Base-by-base conservation (phyloP, 805 yeast species). In the Saturnispora kantuleensis region DNA sequence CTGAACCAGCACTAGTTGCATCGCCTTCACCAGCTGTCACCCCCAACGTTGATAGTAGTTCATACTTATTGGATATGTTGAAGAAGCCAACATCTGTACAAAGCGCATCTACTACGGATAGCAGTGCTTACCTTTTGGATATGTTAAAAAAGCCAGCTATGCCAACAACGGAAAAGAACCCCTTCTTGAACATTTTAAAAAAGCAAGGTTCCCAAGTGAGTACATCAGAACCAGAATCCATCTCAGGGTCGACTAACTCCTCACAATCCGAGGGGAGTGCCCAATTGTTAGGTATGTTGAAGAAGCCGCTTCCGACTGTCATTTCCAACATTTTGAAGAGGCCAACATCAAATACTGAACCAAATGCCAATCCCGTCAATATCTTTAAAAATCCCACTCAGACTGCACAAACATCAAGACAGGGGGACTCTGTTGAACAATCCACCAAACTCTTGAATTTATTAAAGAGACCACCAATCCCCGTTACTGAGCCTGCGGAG, bases 251-350 rank as follows among this genome's bases (percentile, higher is more conserved):
- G 6, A 21, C 10, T 26, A 21, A 21, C 26, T 5, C 26, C 5
- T 21, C 26, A 4, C 8, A 5, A 21, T n/a, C 15, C 4, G 31
- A 35, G n/a, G 34, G 30, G 32, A 31, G 38, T 26, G 16, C 21
- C n/a, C 29, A 42, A 38, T 37, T 37, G 26, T 38, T 42, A 13
- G 38, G 31, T 18, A 29, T 41, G 17, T 35, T 41, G 30, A 35
- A 41, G 18, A 41, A 35, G 6, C 38, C 42, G 6, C 18, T 30
- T 13, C 18, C 36, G 4, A 10, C 31, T 26, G 17, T 12, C 18
- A 40, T n/a, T 12, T 39, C 41, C 34, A 41, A 31, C 21, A 26
- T 45, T 12, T 35, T 45, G 18, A 45, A 45, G 45, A 21, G 37
- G n/a, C 41, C 45, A 16, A 37, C 26, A 21, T 21, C 26, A 6